These are phyloP conservation scores for Termitomyces bulborhizus DNA, from an alignment of 768 basidiomycete species.

Conservation along the genomic window DNA sequence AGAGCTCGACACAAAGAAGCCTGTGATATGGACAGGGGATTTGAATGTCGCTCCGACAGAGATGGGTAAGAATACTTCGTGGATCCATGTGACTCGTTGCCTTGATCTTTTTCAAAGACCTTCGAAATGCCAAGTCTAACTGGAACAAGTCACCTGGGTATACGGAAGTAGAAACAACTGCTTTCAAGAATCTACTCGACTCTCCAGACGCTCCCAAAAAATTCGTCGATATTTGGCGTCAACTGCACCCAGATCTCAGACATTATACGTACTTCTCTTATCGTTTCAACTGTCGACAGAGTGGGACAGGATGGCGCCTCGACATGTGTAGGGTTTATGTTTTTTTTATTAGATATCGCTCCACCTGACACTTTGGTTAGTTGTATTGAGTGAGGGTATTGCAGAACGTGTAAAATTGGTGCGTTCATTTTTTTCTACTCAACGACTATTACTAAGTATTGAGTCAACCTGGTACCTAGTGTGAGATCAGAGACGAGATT, in stretches of 20 bases:
- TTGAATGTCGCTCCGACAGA: slow-evolving; percentile 82
- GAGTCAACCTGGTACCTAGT: slow-evolving; percentile 28
- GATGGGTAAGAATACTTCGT: slow-evolving; percentile 35
- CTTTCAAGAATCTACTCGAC: slow-evolving; percentile 63
- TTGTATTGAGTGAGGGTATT: slow-evolving; percentile 70
- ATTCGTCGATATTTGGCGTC: slow-evolving; percentile 80
- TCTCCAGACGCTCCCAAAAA: slow-evolving; percentile 34
- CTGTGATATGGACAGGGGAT: slow-evolving; percentile 87
- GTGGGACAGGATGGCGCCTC: slow-evolving; percentile 83
- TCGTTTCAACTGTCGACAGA: slow-evolving; percentile 71
- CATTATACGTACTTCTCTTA: slow-evolving; percentile 86
- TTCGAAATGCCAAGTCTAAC: slow-evolving; percentile 62
- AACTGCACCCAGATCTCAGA: slow-evolving; percentile 55
- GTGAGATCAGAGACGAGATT: slow-evolving; percentile 80
- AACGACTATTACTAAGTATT: background rate
- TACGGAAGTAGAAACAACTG: slow-evolving; percentile 74
- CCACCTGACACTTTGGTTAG: slow-evolving; percentile 28
- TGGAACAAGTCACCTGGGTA: slow-evolving; percentile 90
- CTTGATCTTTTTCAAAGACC: slow-evolving; percentile 35
- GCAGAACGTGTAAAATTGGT: slow-evolving; percentile 56
- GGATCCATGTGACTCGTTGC: background rate
- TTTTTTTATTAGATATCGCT: background rate
- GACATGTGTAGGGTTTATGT: slow-evolving; percentile 63
- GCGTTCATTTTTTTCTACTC: slow-evolving; percentile 5
- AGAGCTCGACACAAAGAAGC: slow-evolving; percentile 68